Evolutionary conservation across 1,284 basidiomycete genomes (phyloP), one percentile per base, ranked within the genome.

Genomic region (Microbotryomycetes sp.): DNA sequence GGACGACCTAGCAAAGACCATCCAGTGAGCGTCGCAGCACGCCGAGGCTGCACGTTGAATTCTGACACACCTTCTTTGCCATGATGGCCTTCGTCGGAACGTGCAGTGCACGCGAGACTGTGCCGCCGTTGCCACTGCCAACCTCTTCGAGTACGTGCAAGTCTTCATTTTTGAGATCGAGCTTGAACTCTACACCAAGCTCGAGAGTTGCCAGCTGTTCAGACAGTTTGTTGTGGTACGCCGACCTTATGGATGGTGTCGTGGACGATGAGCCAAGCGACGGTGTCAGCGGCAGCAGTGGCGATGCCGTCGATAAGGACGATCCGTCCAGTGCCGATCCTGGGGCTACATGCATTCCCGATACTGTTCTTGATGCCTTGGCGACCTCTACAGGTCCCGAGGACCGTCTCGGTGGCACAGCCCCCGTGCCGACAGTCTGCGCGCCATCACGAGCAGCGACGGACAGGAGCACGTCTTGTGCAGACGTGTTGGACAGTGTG

Each of bases 51-150:
- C 35, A 41, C 18, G 35, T n/a, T 28, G 51, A 53, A 50, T 35
- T 45, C 45, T 13, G 31, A 76, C 83, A 57, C 69, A 89, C 92
- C 85, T 97, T 96, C 78, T 91, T 90, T 1, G 92, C 92, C 91
- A 96, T 96, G 67, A 89, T 83, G 4, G 84, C 88, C 31, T 86
- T 85, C 45, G 88, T 89, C 27, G 91, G 90, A n/a, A 85, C 79
- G 75, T 96, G 92, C 75, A 89, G 83, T n/a, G 92, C 93, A 77
- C 89, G 91, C 75, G 89, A 89, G 58, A 98, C 96, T 55, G 92
- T 97, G 46, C 96, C 94, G 1, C 94, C 92, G 73, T 97, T 97
- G n/a, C 94, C 94, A 66, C 91, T 87, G 0, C 94, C 94, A 3
- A 98, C 81, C 75, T 98, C 94, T 28, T 83, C 80, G 30, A 97